These are phyloP conservation scores for Mycogone perniciosa DNA, from an alignment of 2,329 filamentous ascomycete genomes.

Conservation along the genomic window DNA sequence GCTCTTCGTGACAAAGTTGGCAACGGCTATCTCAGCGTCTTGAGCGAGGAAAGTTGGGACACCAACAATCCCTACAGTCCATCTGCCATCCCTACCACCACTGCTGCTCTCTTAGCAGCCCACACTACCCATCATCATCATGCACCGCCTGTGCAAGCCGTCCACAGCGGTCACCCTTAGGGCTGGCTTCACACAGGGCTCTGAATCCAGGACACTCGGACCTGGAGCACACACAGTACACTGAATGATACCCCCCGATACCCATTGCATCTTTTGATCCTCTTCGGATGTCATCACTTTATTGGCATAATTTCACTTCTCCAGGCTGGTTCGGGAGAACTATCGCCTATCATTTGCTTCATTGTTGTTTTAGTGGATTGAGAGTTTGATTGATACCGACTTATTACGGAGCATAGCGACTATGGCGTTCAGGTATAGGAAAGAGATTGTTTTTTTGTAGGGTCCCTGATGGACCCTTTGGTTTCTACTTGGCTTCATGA, in stretches of 20 bases:
- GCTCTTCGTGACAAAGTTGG: conserved; percentile 79
- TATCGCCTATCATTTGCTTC: conserved; percentile 13
- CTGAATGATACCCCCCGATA: conserved; percentile 24
- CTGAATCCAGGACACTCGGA: background rate
- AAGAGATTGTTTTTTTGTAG: conserved; percentile 18
- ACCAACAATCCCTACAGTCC: conserved; percentile 23
- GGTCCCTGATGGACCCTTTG: conserved; percentile 7
- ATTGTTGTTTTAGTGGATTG: conserved; percentile 18
- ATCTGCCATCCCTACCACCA: conserved; percentile 20
- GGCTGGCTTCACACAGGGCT: conserved; percentile 24
- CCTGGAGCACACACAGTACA: conserved; percentile 14
- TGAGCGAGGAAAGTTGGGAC: conserved; percentile 71
- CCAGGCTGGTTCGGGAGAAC: conserved; percentile 3
- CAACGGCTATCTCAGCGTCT: conserved; percentile 76
- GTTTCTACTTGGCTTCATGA: conserved; percentile 1
- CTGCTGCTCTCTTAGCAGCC: conserved; percentile 24
- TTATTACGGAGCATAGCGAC: conserved; percentile 35
- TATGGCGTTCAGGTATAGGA: conserved; percentile 28
- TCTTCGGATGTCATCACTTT: background rate
- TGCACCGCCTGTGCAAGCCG: conserved; percentile 36
- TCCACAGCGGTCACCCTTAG: conserved; percentile 49
- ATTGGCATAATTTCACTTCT: conserved; percentile 10
- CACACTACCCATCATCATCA: conserved; percentile 29
- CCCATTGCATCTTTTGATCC: conserved; percentile 1
- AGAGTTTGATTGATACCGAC: conserved; percentile 13